Conservation (phyloP, 1,139 yeast species). For the Tardiomyces digboiensis region DNA sequence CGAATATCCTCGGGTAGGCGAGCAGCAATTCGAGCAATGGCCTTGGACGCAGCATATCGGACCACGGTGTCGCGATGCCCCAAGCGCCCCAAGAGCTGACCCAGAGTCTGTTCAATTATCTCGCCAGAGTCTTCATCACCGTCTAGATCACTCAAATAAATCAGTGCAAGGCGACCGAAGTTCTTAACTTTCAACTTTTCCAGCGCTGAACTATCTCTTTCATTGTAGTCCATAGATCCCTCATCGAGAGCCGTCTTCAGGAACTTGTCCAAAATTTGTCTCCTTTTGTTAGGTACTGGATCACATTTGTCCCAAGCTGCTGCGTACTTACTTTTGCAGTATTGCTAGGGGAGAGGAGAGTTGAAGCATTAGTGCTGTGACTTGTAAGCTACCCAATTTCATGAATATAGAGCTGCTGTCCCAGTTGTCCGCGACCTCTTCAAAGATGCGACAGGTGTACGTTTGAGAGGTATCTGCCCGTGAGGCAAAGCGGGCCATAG, state of each 20-base stretch:
- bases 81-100: slow-evolving; percentile 23
- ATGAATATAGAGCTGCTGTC: slow-evolving; percentile 5
- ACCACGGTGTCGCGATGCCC: slow-evolving; percentile 32
- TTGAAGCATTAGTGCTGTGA: slow-evolving; percentile 11
- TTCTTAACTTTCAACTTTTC: slow-evolving; percentile 21
- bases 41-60: slow-evolving; percentile 37
- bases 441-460: slow-evolving; percentile 12
- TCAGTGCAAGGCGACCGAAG: slow-evolving; percentile 27
- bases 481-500: slow-evolving; percentile 34
- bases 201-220: not conserved
- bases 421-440: slow-evolving; percentile 5
- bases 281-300: not conserved
- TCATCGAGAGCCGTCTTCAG: not conserved
- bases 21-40: slow-evolving; percentile 31
- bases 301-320: slow-evolving; percentile 2
- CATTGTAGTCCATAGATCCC: not conserved
- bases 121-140: slow-evolving; percentile 12
- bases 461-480: slow-evolving; percentile 25
- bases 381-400: slow-evolving; percentile 17
- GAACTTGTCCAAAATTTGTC: not conserved
- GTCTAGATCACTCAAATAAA: slow-evolving; percentile 3
- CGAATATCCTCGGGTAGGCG: slow-evolving; percentile 23
- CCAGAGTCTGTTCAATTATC: slow-evolving; percentile 34
- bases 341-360: slow-evolving; percentile 3
- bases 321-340: slow-evolving; percentile 7